These are phyloP conservation scores for Metarhizium humberi DNA, from an alignment of 2,329 filamentous ascomycete genomes.

Conservation along the genomic window DNA sequence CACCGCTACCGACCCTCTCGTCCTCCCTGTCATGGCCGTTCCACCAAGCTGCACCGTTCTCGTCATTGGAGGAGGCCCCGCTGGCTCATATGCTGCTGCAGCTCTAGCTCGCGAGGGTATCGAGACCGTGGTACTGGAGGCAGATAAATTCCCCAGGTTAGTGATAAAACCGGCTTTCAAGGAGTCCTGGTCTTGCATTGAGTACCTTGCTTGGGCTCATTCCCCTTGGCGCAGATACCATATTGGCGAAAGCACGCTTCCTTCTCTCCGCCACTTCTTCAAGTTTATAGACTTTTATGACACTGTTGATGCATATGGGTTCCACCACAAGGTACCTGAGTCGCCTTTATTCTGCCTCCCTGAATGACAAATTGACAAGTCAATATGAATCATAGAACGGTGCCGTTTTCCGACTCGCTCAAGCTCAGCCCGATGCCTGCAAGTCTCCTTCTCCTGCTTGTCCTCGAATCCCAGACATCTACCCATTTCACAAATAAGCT, in stretches of 20 bases:
- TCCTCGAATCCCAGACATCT: not conserved
- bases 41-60: slow-evolving; percentile 1
- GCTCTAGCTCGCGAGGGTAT: slow-evolving; percentile 9
- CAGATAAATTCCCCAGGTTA: slow-evolving; percentile 10
- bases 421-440: slow-evolving; percentile 21
- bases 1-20: too few relatives aligned
- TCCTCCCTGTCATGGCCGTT: not conserved
- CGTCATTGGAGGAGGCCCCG: slow-evolving; percentile 9
- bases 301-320: slow-evolving; percentile 29
- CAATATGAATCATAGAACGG: slow-evolving; percentile 13
- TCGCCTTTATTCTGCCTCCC: too few relatives aligned
- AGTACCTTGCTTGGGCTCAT: too few relatives aligned
- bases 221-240: slow-evolving; percentile 17
- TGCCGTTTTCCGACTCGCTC: slow-evolving; percentile 29
- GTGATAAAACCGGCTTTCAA: not conserved
- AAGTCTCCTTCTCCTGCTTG: slow-evolving; percentile 7
- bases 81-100: slow-evolving; percentile 10
- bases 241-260: slow-evolving; percentile 27
- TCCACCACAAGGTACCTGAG: slow-evolving; percentile 25
- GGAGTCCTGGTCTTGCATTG: too few relatives aligned
- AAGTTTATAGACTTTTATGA: slow-evolving; percentile 33
- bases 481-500: not conserved
- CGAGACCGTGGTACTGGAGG: slow-evolving; percentile 10
- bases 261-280: slow-evolving; percentile 31
- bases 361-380: not conserved